Conservation (phyloP, 1,284 basidiomycete species). For the Singerocomus rubriflavus region DNA sequence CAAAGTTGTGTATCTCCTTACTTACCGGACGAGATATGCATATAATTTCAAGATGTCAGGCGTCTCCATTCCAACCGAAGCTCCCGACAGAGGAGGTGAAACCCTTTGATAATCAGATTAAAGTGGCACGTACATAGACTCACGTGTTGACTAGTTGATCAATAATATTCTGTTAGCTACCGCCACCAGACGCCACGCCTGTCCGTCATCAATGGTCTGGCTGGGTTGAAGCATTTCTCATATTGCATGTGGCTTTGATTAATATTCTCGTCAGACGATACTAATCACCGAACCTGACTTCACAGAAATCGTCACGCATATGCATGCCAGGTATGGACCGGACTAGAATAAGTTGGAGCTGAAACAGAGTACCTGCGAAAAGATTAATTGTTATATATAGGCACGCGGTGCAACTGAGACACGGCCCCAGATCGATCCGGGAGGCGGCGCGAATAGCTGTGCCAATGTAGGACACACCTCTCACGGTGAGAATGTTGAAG, state of each 20-base stretch:
- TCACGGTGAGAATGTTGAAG: too few species aligned
- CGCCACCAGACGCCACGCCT: conserved; percentile 41
- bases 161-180: conserved; percentile 42
- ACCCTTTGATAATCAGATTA: conserved; percentile 64
- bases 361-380: background rate
- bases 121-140: conserved; percentile 4
- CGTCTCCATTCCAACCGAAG: conserved; percentile 54
- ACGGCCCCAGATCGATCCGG: too few species aligned
- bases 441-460: too few species aligned
- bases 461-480: too few species aligned
- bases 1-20: background rate
- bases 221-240: conserved; percentile 35
- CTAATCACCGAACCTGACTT: conserved; percentile 75
- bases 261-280: conserved; percentile 83
- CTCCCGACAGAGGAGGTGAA: conserved; percentile 91
- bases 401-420: conserved; percentile 3
- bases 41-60: conserved; percentile 77
- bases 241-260: conserved; percentile 56
- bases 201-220: conserved; percentile 32
- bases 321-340: conserved; percentile 42
- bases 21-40: conserved; percentile 52
- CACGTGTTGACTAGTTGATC: background rate
- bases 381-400: background rate
- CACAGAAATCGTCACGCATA: conserved; percentile 63
- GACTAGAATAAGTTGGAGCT: background rate